Percentiles rank a stretch among this genome's conserved stretches.
These are phyloP conservation scores for Cardamine occulta DNA, from an alignment of 345 rosid genomes.

Conservation along the genomic window DNA sequence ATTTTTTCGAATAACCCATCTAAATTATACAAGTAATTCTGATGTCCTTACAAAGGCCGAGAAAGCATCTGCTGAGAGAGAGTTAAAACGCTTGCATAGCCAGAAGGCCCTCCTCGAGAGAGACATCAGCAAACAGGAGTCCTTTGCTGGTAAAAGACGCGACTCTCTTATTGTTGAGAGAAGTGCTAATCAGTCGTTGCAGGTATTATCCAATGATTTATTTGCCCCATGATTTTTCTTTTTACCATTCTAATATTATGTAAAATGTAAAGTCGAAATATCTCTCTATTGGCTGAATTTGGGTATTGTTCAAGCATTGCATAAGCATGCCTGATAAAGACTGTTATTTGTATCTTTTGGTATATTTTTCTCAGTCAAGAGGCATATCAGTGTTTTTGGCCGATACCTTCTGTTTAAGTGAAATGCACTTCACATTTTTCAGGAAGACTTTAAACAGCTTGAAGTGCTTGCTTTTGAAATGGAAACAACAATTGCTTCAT, in stretches of 20 bases:
- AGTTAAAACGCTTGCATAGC: slow-evolving; percentile 66
- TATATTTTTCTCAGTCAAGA: background rate
- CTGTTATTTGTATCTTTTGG: background rate
- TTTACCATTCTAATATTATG: background rate
- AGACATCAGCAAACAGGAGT: slow-evolving; percentile 80
- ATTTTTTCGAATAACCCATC: slow-evolving; percentile 6
- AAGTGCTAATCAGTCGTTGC: slow-evolving; percentile 50
- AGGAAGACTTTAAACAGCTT: slow-evolving; percentile 78
- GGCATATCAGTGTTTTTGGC: slow-evolving; percentile 24
- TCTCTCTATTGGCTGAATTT: slow-evolving; percentile 13
- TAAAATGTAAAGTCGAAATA: slow-evolving; percentile 1
- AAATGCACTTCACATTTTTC: slow-evolving; percentile 32
- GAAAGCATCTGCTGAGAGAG: slow-evolving; percentile 85
- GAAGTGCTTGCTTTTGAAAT: slow-evolving; percentile 92
- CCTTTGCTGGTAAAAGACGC: slow-evolving; percentile 72
- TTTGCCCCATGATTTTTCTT: background rate
- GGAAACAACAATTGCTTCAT: slow-evolving; percentile 86
- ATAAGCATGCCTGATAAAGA: slow-evolving; percentile 14
- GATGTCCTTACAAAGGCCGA: slow-evolving; percentile 61
- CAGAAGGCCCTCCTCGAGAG: slow-evolving; percentile 86
- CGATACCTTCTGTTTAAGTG: slow-evolving; percentile 17
- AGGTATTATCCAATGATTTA: slow-evolving; percentile 36
- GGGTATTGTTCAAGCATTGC: slow-evolving; percentile 13
- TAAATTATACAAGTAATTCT: background rate
- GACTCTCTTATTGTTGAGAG: slow-evolving; percentile 64